Conservation (phyloP, 306 rosid species). For the Corylus americana region DNA sequence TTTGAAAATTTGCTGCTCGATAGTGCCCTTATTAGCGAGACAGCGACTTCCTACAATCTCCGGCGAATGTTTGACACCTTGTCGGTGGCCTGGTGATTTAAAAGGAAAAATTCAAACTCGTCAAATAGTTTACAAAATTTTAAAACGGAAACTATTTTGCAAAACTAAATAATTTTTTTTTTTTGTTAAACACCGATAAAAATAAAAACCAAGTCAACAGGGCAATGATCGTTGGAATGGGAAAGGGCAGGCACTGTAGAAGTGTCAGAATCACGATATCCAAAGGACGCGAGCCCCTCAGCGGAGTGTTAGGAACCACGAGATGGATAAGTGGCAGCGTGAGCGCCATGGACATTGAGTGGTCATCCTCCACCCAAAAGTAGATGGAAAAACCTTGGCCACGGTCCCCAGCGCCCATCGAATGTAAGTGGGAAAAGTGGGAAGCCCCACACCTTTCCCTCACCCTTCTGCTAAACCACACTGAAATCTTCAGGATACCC, state of each 20-base stretch:
- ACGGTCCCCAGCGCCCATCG: neutral
- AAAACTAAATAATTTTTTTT: too few species aligned
- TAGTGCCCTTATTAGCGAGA: too few species aligned
- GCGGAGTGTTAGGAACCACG: neutral
- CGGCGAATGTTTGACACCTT: too few species aligned
- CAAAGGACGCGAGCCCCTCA: neutral
- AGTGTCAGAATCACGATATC: neutral
- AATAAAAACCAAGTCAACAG: too few species aligned
- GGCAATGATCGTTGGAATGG: too few species aligned
- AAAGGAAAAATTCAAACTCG: too few species aligned
- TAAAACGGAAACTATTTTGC: too few species aligned
- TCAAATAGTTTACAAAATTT: too few species aligned
- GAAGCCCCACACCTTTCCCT: neutral
- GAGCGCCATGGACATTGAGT: constrained; percentile 1
- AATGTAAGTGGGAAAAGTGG: neutral
- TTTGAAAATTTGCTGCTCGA: too few species aligned
- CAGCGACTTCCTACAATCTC: too few species aligned
- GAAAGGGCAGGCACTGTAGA: neutral
- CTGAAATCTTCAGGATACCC: neutral
- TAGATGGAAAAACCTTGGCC: neutral
- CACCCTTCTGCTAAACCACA: neutral
- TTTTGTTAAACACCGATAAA: too few species aligned
- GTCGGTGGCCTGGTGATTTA: too few species aligned
- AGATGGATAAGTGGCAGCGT: constrained; percentile 18
- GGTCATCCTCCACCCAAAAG: constrained; percentile 14